Base-by-base conservation (phyloP, 331 rosid species). In the Erythrophleum ivorense region DNA sequence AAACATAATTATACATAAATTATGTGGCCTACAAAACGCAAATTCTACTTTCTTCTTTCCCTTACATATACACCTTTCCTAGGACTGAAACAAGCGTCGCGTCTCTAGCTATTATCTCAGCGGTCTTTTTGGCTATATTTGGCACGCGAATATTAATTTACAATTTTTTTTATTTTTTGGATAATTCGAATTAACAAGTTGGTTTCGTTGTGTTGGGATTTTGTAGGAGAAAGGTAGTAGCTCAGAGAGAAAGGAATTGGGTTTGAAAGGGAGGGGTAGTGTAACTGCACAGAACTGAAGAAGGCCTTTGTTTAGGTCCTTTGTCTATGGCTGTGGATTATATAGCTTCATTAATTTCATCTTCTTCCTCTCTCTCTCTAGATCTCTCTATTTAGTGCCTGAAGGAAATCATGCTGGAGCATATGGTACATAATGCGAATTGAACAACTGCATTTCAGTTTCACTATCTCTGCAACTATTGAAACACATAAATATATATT, bases 221-320 rank as follows among this genome's bases (percentile, higher is more conserved):
- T 24, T 76, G 36, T 31, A 88, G 92, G 88, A 83, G 78, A 87
- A 88, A 71, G 85, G 63, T 21, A 74, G 76, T 66, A 63, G 40
- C 82, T 80, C 85, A 33, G 84, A 79, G 79, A 75, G 76, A 77
- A 85, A 83, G 54, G 87, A 89, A 71, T 68, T 84, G 85, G 86
- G 71, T 59, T 77, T 75, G 66, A 64, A 64, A 63, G 86, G 82
- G 80, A 83, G 83, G 63, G 81, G 85, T 19, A 81, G 79, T 77
- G 90, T 59, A 38, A 87, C 74, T 65, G 84, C 88, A 77, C 81
- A 73, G 87, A 80, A 69, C 48, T 86, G 82, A 86, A 88, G 92
- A 87, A 86, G 19, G 89, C 43, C 91, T 86, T 84, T 86, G 94
- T 84, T 85, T 87, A 80, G 88, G 88, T 80, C 90, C 90, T 52